Percentiles rank a stretch among this genome's conserved stretches.
These are phyloP conservation scores for Huntiella decipiens DNA, from an alignment of 2,329 filamentous ascomycete species.

Conservation along the genomic window DNA sequence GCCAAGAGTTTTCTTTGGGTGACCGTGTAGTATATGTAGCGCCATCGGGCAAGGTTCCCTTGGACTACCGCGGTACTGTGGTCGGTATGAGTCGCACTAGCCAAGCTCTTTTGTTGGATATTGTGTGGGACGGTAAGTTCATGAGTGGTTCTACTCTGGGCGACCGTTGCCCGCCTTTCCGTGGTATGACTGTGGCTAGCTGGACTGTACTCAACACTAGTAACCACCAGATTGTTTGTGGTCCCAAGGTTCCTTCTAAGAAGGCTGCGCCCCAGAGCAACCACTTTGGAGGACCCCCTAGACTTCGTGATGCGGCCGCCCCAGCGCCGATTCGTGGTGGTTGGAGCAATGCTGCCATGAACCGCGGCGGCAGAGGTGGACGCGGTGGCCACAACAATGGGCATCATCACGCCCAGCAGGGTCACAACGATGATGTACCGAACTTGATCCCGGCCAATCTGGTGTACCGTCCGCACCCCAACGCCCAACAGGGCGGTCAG, in stretches of 20 bases:
- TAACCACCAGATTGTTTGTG: slow-evolving; percentile 59
- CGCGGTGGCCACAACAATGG: slow-evolving; percentile 11
- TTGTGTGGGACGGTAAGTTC: slow-evolving; percentile 86
- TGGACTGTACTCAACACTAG: slow-evolving; percentile 80
- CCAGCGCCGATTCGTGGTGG: slow-evolving; percentile 35
- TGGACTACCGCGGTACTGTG: slow-evolving; percentile 82
- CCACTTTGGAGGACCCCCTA: not conserved
- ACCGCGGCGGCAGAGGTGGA: slow-evolving; percentile 3
- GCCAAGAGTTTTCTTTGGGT: slow-evolving; percentile 66
- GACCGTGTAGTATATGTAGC: slow-evolving; percentile 87
- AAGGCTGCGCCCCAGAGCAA: slow-evolving; percentile 33
- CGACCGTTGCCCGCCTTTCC: slow-evolving; percentile 79
- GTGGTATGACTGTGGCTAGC: slow-evolving; percentile 75
- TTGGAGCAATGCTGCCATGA: slow-evolving; percentile 24
- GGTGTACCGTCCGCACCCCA: slow-evolving; percentile 10
- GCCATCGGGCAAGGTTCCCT: slow-evolving; percentile 84
- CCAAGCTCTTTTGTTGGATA: slow-evolving; percentile 64
- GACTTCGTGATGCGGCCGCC: slow-evolving; percentile 26
- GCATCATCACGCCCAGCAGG: too few relatives aligned
- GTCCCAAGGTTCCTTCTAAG: slow-evolving; percentile 28
- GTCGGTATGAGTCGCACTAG: slow-evolving; percentile 81
- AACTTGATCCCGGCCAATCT: slow-evolving; percentile 7
- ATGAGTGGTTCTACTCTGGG: slow-evolving; percentile 92
- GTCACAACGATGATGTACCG: slow-evolving; percentile 14
- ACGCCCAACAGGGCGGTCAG: slow-evolving; percentile 10